Percentiles rank a stretch among this genome's conserved stretches.
Conservation (phyloP, 202 grass and related monocot genomes). For the Carex sylvatica region DNA sequence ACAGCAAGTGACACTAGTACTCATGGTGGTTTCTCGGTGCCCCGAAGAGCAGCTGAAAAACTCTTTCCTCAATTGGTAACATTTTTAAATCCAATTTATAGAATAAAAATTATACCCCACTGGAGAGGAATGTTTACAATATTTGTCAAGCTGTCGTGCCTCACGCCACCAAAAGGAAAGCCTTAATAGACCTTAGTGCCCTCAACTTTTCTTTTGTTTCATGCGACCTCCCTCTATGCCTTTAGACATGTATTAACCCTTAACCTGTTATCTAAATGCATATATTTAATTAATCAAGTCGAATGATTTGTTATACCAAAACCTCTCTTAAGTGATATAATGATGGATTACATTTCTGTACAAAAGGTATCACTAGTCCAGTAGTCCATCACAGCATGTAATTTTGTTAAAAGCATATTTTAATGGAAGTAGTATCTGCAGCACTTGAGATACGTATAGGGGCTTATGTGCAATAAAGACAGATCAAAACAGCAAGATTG, state of each 20-base stretch:
- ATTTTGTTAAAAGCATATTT: neutral
- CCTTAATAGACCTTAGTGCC: neutral
- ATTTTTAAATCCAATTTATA: neutral
- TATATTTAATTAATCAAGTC: neutral
- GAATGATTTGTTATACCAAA: neutral
- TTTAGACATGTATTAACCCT: neutral
- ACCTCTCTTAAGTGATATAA: neutral
- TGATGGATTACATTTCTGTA: neutral
- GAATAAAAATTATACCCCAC: slow-evolving; percentile 24
- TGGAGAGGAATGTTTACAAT: neutral
- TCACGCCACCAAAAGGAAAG: neutral
- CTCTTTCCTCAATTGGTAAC: slow-evolving; percentile 89
- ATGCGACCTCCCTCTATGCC: neutral
- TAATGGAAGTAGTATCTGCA: neutral
- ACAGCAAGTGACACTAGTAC: slow-evolving; percentile 95
- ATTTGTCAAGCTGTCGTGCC: neutral
- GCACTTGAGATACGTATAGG: neutral
- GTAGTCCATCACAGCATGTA: neutral
- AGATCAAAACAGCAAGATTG: neutral
- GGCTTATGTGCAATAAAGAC: neutral
- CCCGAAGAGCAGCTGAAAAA: slow-evolving; percentile 86
- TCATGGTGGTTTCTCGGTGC: slow-evolving; percentile 94
- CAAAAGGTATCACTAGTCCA: neutral
- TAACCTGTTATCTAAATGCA: neutral
- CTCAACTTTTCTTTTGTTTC: neutral